Evolutionary conservation across 306 rosid species (phyloP).

Genomic region (Sicyos edulis): DNA sequence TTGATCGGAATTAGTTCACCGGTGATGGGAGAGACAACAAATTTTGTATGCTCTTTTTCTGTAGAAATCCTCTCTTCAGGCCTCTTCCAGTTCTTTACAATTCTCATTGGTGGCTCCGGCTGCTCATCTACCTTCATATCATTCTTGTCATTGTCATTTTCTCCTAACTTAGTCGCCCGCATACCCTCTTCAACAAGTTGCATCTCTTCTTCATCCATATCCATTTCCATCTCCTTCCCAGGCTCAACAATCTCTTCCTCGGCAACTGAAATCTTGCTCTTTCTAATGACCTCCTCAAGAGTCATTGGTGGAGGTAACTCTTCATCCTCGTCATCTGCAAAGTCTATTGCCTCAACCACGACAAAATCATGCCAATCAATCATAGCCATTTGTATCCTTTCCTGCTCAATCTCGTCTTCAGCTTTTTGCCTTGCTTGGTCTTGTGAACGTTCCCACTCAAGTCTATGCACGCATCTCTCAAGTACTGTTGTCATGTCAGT

Average conservation of each 20-base stretch:
- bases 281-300: conserved; percentile 88
- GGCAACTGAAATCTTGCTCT: conserved; percentile 61
- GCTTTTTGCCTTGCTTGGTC: conserved; percentile 96
- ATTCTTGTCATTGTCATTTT: conserved; percentile 52
- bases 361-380: conserved; percentile 99
- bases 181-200: conserved; percentile 94
- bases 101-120: conserved; percentile 85
- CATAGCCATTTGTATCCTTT: conserved; percentile 90
- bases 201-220: conserved; percentile 95
- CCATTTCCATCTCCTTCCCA: conserved; percentile 89
- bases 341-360: conserved; percentile 86
- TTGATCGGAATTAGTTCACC: conserved; percentile 77
- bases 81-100: conserved; percentile 97
- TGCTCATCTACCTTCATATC: conserved; percentile 56
- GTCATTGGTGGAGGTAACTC: conserved; percentile 93
- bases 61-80: conserved; percentile 83
- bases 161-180: conserved; percentile 65
- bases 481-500: conserved; percentile 85
- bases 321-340: conserved; percentile 94
- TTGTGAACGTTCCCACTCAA: conserved; percentile 91
- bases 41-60: conserved; percentile 79
- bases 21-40: conserved; percentile 82
- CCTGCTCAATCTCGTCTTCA: conserved; percentile 91
- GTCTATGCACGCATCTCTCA: conserved; percentile 78
- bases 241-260: conserved; percentile 80